These are phyloP conservation scores for Rhizopogon vulgaris DNA, from an alignment of 768 basidiomycete species.

Conservation along the genomic window DNA sequence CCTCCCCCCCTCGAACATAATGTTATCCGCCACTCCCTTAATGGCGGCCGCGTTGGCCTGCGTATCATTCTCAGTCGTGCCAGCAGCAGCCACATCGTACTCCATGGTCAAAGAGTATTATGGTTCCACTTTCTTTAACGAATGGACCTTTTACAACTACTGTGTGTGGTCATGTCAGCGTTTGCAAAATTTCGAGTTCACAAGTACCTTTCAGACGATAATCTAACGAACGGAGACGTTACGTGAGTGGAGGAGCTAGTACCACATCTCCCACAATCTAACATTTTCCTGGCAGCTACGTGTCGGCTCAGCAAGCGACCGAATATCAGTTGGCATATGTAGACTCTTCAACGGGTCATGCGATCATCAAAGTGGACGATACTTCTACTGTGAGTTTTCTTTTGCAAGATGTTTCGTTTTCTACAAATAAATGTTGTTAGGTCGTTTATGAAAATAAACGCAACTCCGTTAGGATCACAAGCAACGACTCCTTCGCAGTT, in stretches of 20 bases:
- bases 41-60: background rate
- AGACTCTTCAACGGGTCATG: constrained; percentile 58
- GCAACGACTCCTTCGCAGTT: constrained; percentile 47
- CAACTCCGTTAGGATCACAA: constrained; percentile 60
- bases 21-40: background rate
- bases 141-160: constrained; percentile 59
- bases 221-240: constrained; percentile 62
- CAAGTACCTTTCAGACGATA: constrained; percentile 42
- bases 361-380: constrained; percentile 76
- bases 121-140: constrained; percentile 59
- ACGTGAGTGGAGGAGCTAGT: constrained; percentile 28
- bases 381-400: constrained; percentile 38
- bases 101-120: constrained; percentile 49
- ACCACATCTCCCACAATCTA: background rate
- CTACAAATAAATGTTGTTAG: constrained; percentile 8
- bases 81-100: constrained; percentile 33
- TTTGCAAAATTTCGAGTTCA: background rate
- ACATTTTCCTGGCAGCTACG: constrained; percentile 32
- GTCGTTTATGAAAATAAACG: constrained; percentile 46
- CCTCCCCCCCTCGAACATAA: background rate
- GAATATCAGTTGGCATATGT: constrained; percentile 53
- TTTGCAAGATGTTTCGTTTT: background rate
- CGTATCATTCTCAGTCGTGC: constrained; percentile 3
- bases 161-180: constrained; percentile 31
- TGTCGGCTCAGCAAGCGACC: constrained; percentile 37